Evolutionary conservation across 164 flowering plant genomes (phyloP).

Genomic region (Chloranthus sessilifolius): DNA sequence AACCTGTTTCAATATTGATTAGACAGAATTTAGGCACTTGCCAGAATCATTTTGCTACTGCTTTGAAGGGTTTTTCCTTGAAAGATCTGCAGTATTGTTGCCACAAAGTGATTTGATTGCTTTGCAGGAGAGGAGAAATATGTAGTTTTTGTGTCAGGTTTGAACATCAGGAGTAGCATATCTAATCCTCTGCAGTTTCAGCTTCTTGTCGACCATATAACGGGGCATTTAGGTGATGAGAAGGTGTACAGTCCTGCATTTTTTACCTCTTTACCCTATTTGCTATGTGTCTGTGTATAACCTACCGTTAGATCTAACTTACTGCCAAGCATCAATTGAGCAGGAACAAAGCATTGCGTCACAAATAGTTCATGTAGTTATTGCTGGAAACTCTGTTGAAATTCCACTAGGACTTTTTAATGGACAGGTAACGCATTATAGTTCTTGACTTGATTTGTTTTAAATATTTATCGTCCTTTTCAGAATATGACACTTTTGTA

Average conservation of each 20-base stretch:
- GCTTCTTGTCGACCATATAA: constrained; percentile 93
- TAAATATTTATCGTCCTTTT: no score
- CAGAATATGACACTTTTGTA: no score
- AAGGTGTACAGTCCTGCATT: constrained; percentile 44
- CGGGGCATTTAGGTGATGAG: constrained; percentile 94
- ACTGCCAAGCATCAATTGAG: constrained; percentile 1
- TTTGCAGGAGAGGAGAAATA: constrained; percentile 86
- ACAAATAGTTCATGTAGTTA: constrained; percentile 74
- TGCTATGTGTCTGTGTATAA: neutral
- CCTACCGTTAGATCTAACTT: neutral
- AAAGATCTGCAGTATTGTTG: no score
- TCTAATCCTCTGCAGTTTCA: constrained; percentile 84
- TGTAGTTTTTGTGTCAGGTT: constrained; percentile 82
- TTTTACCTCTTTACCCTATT: constrained; percentile 10
- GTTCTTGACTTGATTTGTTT: no score
- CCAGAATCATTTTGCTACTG: no score
- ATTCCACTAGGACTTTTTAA: constrained; percentile 53
- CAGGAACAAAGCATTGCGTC: constrained; percentile 88
- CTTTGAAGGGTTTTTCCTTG: no score
- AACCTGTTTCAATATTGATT: no score
- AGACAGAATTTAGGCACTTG: no score
- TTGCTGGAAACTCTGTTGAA: constrained; percentile 91
- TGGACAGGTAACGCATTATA: constrained; percentile 81
- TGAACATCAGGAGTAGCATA: constrained; percentile 57
- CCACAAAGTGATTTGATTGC: no score